Base-by-base conservation (phyloP, 345 rosid species). In the Lepidium aucheri region DNA sequence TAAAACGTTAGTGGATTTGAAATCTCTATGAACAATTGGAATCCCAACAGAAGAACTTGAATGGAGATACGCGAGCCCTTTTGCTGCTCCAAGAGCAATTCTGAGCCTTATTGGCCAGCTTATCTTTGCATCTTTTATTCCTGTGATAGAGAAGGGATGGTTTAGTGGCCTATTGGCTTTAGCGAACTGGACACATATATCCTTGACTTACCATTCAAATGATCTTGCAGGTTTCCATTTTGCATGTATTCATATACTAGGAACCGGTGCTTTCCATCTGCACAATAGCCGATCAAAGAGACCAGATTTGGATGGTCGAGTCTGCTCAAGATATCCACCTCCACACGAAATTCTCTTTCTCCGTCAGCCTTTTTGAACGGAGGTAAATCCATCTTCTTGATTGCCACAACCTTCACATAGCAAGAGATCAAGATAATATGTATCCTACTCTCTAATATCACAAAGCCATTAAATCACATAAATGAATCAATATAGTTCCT, bases 201-300 rank as follows among this genome's bases (percentile, higher is more conserved):
- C 40, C 15, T 42, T 68, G 54, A 65, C 85, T 68, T 68, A 93
- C 97, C 97, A 69, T 79, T 87, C 70, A 93, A 74, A 75, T 83
- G 96, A 84, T 90, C 98, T 79, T 93, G 98, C 74, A 93, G 87
- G 86, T 93, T 93, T 78, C 98, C 98, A 20, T 82, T 87, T 76
- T 82, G 87, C 94, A 93, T 79, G 78, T 82, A 90, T 69, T 93
- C 96, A 40, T 93, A 93, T 46, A 90, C 97, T 56, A 93, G 84
- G 82, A 93, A 93, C 74, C 98, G 80, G 61, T 90, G 81, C 83
- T 90, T 86, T 56, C 98, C 91, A 65, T 93, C 97, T 40, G 97
- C 98, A 44, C 97, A 86, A 64, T 93, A 93, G 57, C 97, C 98
- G 52, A 86, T 89, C 81, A 93, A 75, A 16, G 96, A 83, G 8